A percentile compares a stretch with the other conserved stretches of the same genome.
Evolutionary conservation across 352 stramenopile species (phyloP).

Genomic region (Blastocystis sp.): DNA sequence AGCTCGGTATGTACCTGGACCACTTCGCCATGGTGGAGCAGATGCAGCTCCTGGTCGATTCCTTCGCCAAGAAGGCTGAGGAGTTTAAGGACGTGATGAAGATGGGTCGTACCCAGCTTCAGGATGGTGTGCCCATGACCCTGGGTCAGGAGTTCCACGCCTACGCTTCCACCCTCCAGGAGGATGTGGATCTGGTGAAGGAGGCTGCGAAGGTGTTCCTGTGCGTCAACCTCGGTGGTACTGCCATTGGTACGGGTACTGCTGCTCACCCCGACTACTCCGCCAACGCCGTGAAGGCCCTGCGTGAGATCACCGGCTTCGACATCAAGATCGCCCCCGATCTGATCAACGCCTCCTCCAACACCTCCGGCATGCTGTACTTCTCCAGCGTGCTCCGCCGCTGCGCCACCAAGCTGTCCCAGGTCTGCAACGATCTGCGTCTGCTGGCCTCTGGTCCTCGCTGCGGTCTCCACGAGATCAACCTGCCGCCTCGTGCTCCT

Average conservation of each 20-base stretch:
- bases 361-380: constrained; percentile 56
- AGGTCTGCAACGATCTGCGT: constrained; percentile 16
- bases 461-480: no score
- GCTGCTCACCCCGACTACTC: constrained; percentile 72
- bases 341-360: constrained; percentile 68
- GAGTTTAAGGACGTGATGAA: constrained; percentile 74
- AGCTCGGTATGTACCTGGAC: constrained; percentile 73
- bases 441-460: no score
- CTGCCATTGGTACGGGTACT: constrained; percentile 75
- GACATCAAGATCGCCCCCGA: constrained; percentile 91
- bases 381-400: constrained; percentile 40
- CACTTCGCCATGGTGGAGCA: constrained; percentile 14
- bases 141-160: constrained; percentile 93
- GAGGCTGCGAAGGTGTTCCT: constrained; percentile 74
- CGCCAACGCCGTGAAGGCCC: constrained; percentile 75
- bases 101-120: constrained; percentile 76
- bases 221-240: constrained; percentile 76
- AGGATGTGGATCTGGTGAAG: constrained; percentile 86
- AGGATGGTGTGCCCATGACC: constrained; percentile 85
- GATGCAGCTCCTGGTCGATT: constrained; percentile 70
- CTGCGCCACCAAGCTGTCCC: constrained; percentile 74
- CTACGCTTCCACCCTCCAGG: constrained; percentile 84
- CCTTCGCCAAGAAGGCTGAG: constrained; percentile 73
- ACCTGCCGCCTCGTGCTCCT: no score
- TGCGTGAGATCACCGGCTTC: constrained; percentile 83